These are phyloP conservation scores for Zopfochytrium polystomum DNA, from an alignment of 371 early-diverging fungal genomes.

Conservation along the genomic window DNA sequence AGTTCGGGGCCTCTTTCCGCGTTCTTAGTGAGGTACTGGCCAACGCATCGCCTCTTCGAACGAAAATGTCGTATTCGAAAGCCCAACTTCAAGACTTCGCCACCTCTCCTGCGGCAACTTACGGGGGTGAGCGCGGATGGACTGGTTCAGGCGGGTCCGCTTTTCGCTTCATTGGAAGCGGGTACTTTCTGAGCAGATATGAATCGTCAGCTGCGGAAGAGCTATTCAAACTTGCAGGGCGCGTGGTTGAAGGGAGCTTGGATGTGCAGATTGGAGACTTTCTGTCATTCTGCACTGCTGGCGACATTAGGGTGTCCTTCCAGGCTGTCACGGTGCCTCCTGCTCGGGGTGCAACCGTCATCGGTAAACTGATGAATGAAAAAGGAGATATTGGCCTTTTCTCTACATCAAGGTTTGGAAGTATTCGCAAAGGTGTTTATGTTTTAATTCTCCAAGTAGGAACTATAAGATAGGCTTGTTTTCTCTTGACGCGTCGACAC, in stretches of 20 bases:
- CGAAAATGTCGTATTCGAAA: too few species aligned
- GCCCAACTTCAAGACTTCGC: too few species aligned
- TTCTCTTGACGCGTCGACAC: too few species aligned
- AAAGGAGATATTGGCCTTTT: conserved; percentile 16
- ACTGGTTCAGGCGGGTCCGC: not conserved
- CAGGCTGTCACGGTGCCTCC: conserved; percentile 12
- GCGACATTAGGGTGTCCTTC: conserved; percentile 25
- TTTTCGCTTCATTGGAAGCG: not conserved
- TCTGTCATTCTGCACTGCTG: conserved; percentile 23
- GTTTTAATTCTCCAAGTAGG: not conserved
- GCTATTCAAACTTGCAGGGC: too few species aligned
- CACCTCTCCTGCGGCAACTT: conserved; percentile 3
- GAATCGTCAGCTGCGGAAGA: not conserved
- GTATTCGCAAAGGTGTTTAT: not conserved
- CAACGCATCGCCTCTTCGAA: too few species aligned
- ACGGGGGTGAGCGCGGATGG: conserved; percentile 2
- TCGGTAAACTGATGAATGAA: conserved; percentile 13
- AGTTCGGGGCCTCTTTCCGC: conserved; percentile 19
- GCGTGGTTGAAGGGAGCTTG: too few species aligned
- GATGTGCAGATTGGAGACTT: too few species aligned
- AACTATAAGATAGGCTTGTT: conserved; percentile 22
- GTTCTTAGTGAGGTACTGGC: too few species aligned
- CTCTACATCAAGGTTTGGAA: too few species aligned
- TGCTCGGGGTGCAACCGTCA: conserved; percentile 16
- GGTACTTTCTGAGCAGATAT: not conserved